Evolutionary conservation across 495 filamentous ascomycete genomes (phyloP), one percentile per base, ranked within the genome.

Genomic region (Cercophora scortea): DNA sequence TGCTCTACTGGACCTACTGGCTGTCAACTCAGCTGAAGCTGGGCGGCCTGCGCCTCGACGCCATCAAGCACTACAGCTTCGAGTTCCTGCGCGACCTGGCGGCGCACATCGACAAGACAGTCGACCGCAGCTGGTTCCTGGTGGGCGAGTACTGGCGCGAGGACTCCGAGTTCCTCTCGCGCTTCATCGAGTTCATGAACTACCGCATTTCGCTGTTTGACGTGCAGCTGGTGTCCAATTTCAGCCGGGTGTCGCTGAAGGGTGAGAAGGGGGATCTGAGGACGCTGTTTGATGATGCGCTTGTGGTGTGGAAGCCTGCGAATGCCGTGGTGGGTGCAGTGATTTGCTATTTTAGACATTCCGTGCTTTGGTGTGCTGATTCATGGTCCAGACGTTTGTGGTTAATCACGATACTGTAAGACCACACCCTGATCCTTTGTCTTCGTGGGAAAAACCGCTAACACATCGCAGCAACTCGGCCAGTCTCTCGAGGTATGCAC

Each of bases 81-180:
- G 70, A 68, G 4, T 89, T 89, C 60, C 79, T 85, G 32, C 73
- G 74, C 36, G 71, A 79, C 8, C 84, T 69, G 0, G 1, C 63
- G 1, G 17, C 1, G 4, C 50, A 65, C 19, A 55, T 89, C 32
- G 71, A 82, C 19, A 56, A 70, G 12, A 58, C 65, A 0, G 65
- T 75, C 38, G 77, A 78, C 25, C 55, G 67, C 0, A 69, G 80
- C 8, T 82, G 79, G 66, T 87, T 87, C 58, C 70, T 86, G 16
- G 84, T 91, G 8, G 86, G 83, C 32, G 87, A 90, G 59, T 88
- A 83, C 60, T 90, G 86, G 86, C 76, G 77, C 48, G 81, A 78
- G 18, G 76, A 84, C 52, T 60, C 77, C 1, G 58, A 75, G 12
- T 69, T 73, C 33, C 74, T 89, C 52, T 57, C 69, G 0, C 63